Percentiles rank a stretch among this genome's conserved stretches.
These are phyloP conservation scores for Aureobasidium sp. DNA, from an alignment of 2,329 filamentous ascomycete genomes.

Conservation along the genomic window DNA sequence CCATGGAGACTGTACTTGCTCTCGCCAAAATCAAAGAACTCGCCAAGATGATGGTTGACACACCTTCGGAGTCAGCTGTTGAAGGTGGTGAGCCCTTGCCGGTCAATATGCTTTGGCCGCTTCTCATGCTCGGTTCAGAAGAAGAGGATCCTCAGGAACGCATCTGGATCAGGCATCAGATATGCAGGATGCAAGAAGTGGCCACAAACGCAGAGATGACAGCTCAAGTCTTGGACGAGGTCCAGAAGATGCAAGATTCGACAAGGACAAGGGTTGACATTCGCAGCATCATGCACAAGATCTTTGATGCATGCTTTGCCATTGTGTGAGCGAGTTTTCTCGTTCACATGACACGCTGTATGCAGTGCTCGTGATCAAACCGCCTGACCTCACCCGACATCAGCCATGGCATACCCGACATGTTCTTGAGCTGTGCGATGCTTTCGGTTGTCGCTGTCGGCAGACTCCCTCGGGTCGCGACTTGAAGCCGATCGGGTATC, in stretches of 20 bases:
- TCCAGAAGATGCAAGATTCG: conserved; percentile 33
- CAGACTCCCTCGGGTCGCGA: not conserved
- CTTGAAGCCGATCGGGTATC: not conserved
- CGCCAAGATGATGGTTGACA: not conserved
- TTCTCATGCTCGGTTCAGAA: conserved; percentile 50
- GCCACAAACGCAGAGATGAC: conserved; percentile 35
- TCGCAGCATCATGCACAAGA: conserved; percentile 33
- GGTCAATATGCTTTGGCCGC: conserved; percentile 52
- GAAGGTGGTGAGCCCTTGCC: conserved; percentile 39
- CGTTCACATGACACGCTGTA: too few species aligned
- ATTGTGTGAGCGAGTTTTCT: conserved; percentile 36
- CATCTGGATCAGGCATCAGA: conserved; percentile 45
- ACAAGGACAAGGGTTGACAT: conserved; percentile 33
- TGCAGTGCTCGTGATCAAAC: too few species aligned
- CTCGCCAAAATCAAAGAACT: conserved; percentile 42
- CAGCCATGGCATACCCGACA: not conserved
- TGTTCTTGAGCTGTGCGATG: not conserved
- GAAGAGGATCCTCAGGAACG: conserved; percentile 45
- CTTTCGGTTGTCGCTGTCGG: not conserved
- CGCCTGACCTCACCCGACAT: too few species aligned
- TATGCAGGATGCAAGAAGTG: conserved; percentile 34
- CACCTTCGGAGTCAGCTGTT: not conserved
- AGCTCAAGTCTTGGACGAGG: conserved; percentile 34
- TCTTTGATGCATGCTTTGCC: conserved; percentile 48
- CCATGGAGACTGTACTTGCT: conserved; percentile 42